Percentiles rank a stretch among this genome's conserved stretches.
Evolutionary conservation across 2,329 filamentous ascomycete genomes (phyloP).

Genomic region (Arthrobotrys pseudoclavata): DNA sequence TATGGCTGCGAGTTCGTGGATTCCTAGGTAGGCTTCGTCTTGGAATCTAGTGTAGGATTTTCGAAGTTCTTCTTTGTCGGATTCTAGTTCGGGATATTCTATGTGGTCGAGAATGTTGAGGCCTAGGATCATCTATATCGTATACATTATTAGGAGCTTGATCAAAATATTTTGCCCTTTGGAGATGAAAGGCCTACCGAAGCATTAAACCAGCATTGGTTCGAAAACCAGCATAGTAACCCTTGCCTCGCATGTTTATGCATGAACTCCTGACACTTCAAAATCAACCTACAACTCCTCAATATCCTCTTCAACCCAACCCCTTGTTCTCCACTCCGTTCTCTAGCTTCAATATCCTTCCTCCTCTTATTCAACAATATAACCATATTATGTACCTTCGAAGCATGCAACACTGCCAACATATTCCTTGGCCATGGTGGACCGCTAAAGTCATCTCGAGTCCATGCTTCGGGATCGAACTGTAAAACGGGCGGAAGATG

Average conservation of each 20-base stretch:
- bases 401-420: slow-evolving; percentile 53
- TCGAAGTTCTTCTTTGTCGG: slow-evolving; percentile 50
- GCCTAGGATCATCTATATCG: slow-evolving; percentile 44
- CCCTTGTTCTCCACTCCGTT: slow-evolving; percentile 8
- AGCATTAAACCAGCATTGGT: slow-evolving; percentile 58
- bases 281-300: slow-evolving; percentile 46
- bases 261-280: slow-evolving; percentile 59
- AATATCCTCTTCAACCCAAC: slow-evolving; percentile 46
- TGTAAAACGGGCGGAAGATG: slow-evolving; percentile 35
- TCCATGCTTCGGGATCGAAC: slow-evolving; percentile 49
- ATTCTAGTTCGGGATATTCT: slow-evolving; percentile 49
- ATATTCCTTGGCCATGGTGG: slow-evolving; percentile 52
- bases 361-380: slow-evolving; percentile 52
- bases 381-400: slow-evolving; percentile 57
- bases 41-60: slow-evolving; percentile 51
- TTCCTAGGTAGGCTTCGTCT: slow-evolving; percentile 51
- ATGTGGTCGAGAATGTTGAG: slow-evolving; percentile 50
- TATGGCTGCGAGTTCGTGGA: slow-evolving; percentile 53
- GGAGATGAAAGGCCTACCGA: slow-evolving; percentile 30
- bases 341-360: slow-evolving; percentile 34
- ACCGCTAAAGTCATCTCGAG: slow-evolving; percentile 42
- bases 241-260: slow-evolving; percentile 55
- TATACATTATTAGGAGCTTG: neutral
- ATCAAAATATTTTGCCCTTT: too few relatives aligned
- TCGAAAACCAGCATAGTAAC: slow-evolving; percentile 55